These are phyloP conservation scores for Pseudomonodictys pantanalensis DNA, from an alignment of 495 filamentous ascomycete genomes.

Conservation along the genomic window DNA sequence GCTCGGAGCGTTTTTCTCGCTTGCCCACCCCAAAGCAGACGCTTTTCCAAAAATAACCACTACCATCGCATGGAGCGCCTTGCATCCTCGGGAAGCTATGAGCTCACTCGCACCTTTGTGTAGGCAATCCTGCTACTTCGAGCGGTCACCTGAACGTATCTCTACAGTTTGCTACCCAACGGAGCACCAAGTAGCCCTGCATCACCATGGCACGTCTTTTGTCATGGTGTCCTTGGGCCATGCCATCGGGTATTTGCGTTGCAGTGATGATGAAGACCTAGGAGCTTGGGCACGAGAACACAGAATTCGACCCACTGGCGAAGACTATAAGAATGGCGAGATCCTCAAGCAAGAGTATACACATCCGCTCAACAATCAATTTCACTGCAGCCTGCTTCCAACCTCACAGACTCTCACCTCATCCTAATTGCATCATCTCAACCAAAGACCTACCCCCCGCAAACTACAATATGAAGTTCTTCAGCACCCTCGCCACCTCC, in stretches of 20 bases:
- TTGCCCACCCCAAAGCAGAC: not conserved
- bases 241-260: not conserved
- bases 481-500: constrained; percentile 40
- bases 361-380: constrained; percentile 6
- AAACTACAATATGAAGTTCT: constrained; percentile 51
- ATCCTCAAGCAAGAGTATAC: not conserved
- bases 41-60: constrained; percentile 25
- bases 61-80: constrained; percentile 2
- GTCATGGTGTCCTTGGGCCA: not conserved
- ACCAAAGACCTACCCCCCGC: not conserved
- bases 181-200: no score
- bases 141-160: constrained; percentile 16
- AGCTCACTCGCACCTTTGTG: constrained; percentile 1
- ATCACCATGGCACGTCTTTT: constrained; percentile 12
- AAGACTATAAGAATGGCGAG: constrained; percentile 15
- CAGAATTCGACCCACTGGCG: not conserved
- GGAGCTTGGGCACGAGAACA: not conserved
- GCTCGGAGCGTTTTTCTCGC: constrained; percentile 1
- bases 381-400: not conserved
- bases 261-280: not conserved
- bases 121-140: constrained; percentile 3
- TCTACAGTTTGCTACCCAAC: constrained; percentile 3
- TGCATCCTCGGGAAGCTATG: constrained; percentile 11
- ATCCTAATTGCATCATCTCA: not conserved
- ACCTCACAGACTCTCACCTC: not conserved